These are phyloP conservation scores for Pichia exigua DNA, from an alignment of 805 yeast genomes.

Conservation along the genomic window DNA sequence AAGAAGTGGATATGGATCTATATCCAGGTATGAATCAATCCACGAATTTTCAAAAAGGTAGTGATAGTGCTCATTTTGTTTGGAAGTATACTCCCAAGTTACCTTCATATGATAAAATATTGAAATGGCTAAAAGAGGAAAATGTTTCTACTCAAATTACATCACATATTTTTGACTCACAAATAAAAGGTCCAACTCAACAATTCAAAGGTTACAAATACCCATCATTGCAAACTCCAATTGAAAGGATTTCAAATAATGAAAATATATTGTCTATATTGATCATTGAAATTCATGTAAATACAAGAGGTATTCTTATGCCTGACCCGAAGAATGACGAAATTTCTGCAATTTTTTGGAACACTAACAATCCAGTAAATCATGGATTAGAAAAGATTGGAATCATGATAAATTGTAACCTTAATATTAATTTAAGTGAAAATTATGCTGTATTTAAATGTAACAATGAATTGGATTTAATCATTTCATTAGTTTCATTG, in stretches of 20 bases:
- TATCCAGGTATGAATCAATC: constrained; percentile 7
- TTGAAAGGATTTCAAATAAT: constrained; percentile 28
- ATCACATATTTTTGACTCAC: constrained; percentile 32
- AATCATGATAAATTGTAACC: constrained; percentile 17
- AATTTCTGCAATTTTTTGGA: constrained; percentile 57
- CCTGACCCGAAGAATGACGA: constrained; percentile 67
- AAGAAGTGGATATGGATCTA: constrained; percentile 24
- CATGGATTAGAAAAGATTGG: constrained; percentile 33
- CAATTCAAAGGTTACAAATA: constrained; percentile 34
- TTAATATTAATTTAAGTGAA: not conserved
- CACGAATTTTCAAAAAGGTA: not conserved
- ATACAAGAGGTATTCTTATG: constrained; percentile 36
- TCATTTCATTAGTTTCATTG: constrained; percentile 45
- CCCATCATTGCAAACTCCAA: constrained; percentile 23
- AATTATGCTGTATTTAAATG: constrained; percentile 34
- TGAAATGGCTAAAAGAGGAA: constrained; percentile 26
- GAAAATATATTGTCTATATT: constrained; percentile 49
- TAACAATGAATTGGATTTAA: constrained; percentile 49
- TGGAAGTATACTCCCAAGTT: constrained; percentile 27
- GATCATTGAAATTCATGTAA: constrained; percentile 60
- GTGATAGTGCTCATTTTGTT: not conserved
- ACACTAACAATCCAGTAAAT: constrained; percentile 38
- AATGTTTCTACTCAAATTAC: constrained; percentile 10
- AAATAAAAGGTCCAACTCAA: constrained; percentile 42
- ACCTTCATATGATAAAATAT: constrained; percentile 38